These are phyloP conservation scores for Penicillium angulare DNA, from an alignment of 495 filamentous ascomycete species.

Conservation along the genomic window DNA sequence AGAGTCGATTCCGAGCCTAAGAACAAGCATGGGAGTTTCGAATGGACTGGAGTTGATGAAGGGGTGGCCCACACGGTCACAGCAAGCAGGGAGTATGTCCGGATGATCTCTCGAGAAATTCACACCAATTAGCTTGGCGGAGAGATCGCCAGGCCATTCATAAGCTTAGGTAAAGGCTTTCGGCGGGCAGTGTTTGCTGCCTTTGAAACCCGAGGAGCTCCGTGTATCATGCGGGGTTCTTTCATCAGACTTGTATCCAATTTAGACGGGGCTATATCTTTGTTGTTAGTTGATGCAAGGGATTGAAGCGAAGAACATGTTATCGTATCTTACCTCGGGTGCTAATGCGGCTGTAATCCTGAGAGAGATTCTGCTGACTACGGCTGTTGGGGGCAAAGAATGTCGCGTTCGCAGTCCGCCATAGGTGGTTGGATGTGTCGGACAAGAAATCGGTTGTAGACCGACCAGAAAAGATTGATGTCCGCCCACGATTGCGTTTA, in stretches of 20 bases:
- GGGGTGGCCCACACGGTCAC: conserved; percentile 6
- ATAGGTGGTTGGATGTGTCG: conserved; percentile 87
- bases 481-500: conserved; percentile 81
- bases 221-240: conserved; percentile 76
- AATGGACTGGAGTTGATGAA: not conserved
- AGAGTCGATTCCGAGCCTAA: not conserved
- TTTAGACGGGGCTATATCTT: conserved; percentile 66
- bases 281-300: conserved; percentile 11
- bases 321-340: conserved; percentile 62
- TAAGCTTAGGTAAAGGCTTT: conserved; percentile 75
- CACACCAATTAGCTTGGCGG: conserved; percentile 37
- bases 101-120: conserved; percentile 11
- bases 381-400: conserved; percentile 63
- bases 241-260: conserved; percentile 85
- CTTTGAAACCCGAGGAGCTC: conserved; percentile 65
- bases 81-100: not conserved
- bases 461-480: conserved; percentile 50
- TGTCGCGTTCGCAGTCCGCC: conserved; percentile 83
- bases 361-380: conserved; percentile 55
- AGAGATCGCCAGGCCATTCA: conserved; percentile 51
- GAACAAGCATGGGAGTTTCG: not conserved
- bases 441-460: conserved; percentile 68
- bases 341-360: conserved; percentile 58
- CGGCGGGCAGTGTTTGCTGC: conserved; percentile 57
- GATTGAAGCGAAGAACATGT: not conserved